Base-by-base conservation (phyloP, 2,329 filamentous ascomycete species). In the Penicillium thymicola region DNA sequence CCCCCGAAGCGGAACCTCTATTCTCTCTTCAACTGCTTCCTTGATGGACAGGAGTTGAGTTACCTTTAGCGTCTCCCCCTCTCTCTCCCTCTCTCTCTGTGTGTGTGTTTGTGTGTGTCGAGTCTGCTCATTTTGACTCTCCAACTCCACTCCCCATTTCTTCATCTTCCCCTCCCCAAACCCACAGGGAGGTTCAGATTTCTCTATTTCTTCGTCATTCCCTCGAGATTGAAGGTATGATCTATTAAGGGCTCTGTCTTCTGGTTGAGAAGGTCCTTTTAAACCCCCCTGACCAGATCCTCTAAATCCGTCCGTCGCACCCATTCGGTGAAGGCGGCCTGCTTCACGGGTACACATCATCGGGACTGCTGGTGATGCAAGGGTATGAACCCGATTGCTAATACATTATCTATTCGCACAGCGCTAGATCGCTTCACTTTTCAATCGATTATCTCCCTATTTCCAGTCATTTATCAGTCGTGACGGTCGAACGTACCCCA, bases 221-320 rank as follows among this genome's bases (percentile, higher is more conserved):
- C 59, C 68, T 71, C 60, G 57, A 60, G 65, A 61, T 61, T 65
- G 65, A 71, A 68, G 67, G 71, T 73, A 69, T 55, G 68, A 58
- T 43, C 44, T 36, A 34, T 59, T 18, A 43, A 53, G 21, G 41
- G n/a, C 25, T 18, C 47, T 34, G 11, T 28, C 16, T 45, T 30
- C 41, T 43, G 8, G 30, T 38, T 47, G 45, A 28, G 14, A 11
- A 48, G 44, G 41, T 47, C 28, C 55, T 25, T 41, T 41, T 41
- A 44, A 16, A 48, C 40, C 44, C 36, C 32, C 41, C 25, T 46
- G 14, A 14, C 23, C 18, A 46, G 32, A 32, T 42, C 27, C 55
- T 45, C 25, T 6, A 37, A 30, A 18, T 45, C 43, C 49, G 46
- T 51, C 34, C 48, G 34, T 55, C 38, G 46, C 40, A 51, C 23